Percentiles rank a stretch among this genome's conserved stretches.
These are phyloP conservation scores for Fistulinella prunicolor DNA, from an alignment of 768 basidiomycete species.

Conservation along the genomic window DNA sequence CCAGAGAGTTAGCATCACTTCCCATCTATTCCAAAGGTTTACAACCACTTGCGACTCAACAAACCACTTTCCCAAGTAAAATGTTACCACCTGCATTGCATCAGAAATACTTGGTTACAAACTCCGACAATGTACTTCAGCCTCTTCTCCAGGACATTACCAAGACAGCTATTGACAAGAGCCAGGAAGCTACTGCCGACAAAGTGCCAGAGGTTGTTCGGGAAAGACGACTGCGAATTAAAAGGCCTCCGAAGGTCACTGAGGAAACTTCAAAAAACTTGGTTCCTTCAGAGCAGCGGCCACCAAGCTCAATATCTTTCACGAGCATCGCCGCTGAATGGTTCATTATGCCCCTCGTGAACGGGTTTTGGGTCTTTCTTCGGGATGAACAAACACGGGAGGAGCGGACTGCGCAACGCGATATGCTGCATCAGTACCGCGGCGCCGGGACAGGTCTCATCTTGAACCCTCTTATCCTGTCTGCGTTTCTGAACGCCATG, in stretches of 20 bases:
- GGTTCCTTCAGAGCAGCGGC: slow-evolving; percentile 2
- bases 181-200: slow-evolving; percentile 50
- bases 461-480: slow-evolving; percentile 71
- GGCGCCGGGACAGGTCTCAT: slow-evolving; percentile 81
- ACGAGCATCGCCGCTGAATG: slow-evolving; percentile 78
- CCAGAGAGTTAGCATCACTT: slow-evolving; percentile 70
- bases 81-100: slow-evolving; percentile 71
- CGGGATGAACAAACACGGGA: slow-evolving; percentile 80
- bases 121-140: slow-evolving; percentile 45
- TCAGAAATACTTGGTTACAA: slow-evolving; percentile 53
- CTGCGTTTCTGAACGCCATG: slow-evolving; percentile 73
- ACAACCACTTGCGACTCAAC: slow-evolving; percentile 32
- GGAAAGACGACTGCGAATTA: slow-evolving; percentile 71
- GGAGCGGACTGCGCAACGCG: slow-evolving; percentile 58
- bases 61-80: slow-evolving; percentile 75
- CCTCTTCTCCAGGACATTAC: slow-evolving; percentile 63
- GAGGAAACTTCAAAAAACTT: slow-evolving; percentile 36
- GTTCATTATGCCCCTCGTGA: slow-evolving; percentile 87
- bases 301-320: slow-evolving; percentile 38
- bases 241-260: slow-evolving; percentile 43
- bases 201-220: slow-evolving; percentile 62
- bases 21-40: slow-evolving; percentile 30
- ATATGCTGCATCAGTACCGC: slow-evolving; percentile 55
- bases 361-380: slow-evolving; percentile 94
- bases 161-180: slow-evolving; percentile 57